Base-by-base conservation (phyloP, 2,329 filamentous ascomycete species). In the Arachnopeziza araneosa region DNA sequence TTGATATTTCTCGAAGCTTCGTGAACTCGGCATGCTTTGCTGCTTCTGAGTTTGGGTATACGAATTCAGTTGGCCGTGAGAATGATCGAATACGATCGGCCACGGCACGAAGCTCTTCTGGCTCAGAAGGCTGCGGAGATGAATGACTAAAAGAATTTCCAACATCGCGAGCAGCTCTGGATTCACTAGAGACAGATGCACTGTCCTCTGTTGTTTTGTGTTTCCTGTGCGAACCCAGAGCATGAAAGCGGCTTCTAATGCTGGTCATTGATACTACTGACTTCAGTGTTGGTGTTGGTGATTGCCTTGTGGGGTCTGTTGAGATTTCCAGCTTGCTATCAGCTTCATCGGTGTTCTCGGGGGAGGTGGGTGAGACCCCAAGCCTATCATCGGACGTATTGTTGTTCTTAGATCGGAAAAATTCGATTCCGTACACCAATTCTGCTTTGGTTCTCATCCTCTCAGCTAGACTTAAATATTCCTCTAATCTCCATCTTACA, bases 391-490 rank as follows among this genome's bases (percentile, higher is more conserved):
- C 12, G 3, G 17, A 19, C 6, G 12, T 19, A 3, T 44, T 12
- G 17, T 5, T 19, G 4, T 44, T 44, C 17, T 44, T 44, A 22
- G 32, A 51, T 9, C 57, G 52, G 36, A 64, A 68, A 23, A 59
- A 63, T 14, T 44, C 36, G 17, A 44, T 44, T 4, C 36, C 36
- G 17, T 23, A 56, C 44, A 17, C 64, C 56, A n/a, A 57, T 21
- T 61, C 63, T 1, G 69, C 65, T 48, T 68, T 60, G 17, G 64
- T 60, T 9, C 69, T 68, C 67, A 70, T 70, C 7, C 50, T 52
- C n/a, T 61, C 57, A 9, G 67, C 64, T 14, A 67, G 23, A 19
- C 65, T 59, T 21, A 68, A 56, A 36, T 70, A 70, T 23, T 59
- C 51, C 50, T 60, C 59, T 2, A 70, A 32, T 12, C 62, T 54